Evolutionary conservation across 1,284 basidiomycete genomes (phyloP), one percentile per base, ranked within the genome.

Genomic region (Fomitopsis betulina): DNA sequence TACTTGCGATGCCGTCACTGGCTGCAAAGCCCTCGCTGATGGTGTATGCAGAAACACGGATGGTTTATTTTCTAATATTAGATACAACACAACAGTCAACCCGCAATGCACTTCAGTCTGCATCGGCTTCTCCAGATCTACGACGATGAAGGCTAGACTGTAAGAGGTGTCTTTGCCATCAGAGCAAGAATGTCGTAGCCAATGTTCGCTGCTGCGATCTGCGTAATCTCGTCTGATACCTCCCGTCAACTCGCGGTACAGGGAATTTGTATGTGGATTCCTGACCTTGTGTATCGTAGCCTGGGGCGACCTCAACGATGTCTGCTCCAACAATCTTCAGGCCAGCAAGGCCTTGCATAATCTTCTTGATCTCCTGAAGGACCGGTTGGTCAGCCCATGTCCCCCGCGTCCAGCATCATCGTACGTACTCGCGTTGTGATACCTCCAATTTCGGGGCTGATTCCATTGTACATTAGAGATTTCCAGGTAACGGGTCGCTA

Each of bases 281-380:
- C 56, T 21, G 35, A 70, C 71, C 68, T 65, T 70, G 71, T 8
- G 65, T 70, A 54, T 72, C 68, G 49, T 71, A 71, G 21, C 61
- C 68, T 68, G 37, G 70, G 10, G 72, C 69, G 54, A 77, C 75
- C 58, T 76, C 75, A 38, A 76, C 75, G 32, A 76, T 68, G 64
- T 76, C 74, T 13, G 72, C 70, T 12, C 75, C 74, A 19, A 76
- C 75, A 51, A 76, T 68, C 65, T 76, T 73, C 53, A 76, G 69
- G 42, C 72, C 72, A 2, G 68, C 62, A 2, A 76, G 62, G 17
- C 74, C 74, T 30, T 74, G 68, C 7, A 77, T 67, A 59, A 77
- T 75, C 56, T 72, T 72, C 62, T 75, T 72, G 53, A 76, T 72
- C 59, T 76, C 75, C 72, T 72, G 58, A 15, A 23, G 35, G 33